Conservation (phyloP, 2,329 filamentous ascomycete species). For the Cladosporium sphaerospermum region DNA sequence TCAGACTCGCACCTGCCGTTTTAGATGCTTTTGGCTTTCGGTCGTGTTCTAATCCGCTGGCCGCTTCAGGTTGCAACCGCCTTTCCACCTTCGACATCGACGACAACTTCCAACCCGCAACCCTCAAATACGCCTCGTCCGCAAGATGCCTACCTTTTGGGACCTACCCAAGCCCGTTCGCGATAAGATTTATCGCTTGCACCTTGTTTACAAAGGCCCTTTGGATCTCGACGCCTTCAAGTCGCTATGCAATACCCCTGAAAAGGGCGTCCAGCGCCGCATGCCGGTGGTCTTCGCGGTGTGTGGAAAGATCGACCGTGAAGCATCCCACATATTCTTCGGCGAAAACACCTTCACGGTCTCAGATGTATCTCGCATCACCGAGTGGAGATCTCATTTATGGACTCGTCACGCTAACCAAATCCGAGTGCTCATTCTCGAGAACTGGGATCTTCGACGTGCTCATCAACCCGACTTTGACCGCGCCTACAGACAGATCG, state of each 20-base stretch:
- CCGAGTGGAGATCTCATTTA: background rate
- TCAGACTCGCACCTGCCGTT: no score
- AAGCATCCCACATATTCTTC: slow-evolving; percentile 21
- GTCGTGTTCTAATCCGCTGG: no score
- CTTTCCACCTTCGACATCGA: slow-evolving; percentile 5
- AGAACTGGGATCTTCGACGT: background rate
- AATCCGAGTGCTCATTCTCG: background rate
- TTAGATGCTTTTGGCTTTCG: no score
- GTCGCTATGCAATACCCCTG: background rate
- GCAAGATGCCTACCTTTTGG: slow-evolving; percentile 21
- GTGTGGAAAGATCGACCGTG: slow-evolving; percentile 14
- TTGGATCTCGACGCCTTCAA: slow-evolving; percentile 6
- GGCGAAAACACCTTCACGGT: slow-evolving; percentile 11
- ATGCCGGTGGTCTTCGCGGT: slow-evolving; percentile 17
- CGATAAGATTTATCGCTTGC: slow-evolving; percentile 22
- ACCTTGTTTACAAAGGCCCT: slow-evolving; percentile 15
- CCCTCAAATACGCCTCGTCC: background rate
- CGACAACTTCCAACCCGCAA: background rate
- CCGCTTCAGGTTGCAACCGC: background rate
- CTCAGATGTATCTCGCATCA: background rate
- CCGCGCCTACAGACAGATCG: background rate
- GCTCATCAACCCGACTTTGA: background rate
- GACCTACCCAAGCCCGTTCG: slow-evolving; percentile 20
- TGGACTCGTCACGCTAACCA: background rate
- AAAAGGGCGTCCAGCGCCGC: background rate